Evolutionary conservation across 2,329 filamentous ascomycete genomes (phyloP), one percentile per base, ranked within the genome.

Genomic region (Salinomyces thailandicus): DNA sequence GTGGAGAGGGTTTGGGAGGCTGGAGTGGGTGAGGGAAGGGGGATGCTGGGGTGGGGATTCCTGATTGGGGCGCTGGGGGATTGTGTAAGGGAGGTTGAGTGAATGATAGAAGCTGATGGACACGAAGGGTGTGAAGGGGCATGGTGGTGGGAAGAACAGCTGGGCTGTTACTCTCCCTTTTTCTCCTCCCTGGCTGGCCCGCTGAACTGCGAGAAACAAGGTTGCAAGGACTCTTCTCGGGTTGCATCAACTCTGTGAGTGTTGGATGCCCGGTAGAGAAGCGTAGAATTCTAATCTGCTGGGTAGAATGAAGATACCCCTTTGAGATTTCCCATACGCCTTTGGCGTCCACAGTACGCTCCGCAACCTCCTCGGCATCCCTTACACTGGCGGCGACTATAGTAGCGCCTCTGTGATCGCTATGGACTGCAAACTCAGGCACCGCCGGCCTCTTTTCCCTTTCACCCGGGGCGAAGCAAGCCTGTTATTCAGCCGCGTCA

Each of bases 401-500:
- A 9, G n/a, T n/a, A 63, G 69, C 1, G 69, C 64, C 39, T 61
- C 67, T 14, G 69, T 79, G 22, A 70, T 57, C 2, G 57, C 77
- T 0, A 63, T 64, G 16, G 63, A 72, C 27, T 57, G 9, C 31
- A 20, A n/a, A 3, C 31, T 35, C 6, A n/a, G n/a, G 20, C 16
- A 19, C 35, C 7, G 24, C 35, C 12, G 39, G 36, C 4, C 15
- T 13, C 12, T 30, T 30, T 14, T 16, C 11, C 7, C 27, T 30
- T 8, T 12, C 14, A 8, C 27, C 27, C n/a, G n/a, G 27, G 27
- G 15, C 27, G 27, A 30, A 30, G 27, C 27, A 9, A n/a, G 11
- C 27, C 11, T 32, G n/a, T 38, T 24, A 15, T 24, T 34, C 11
- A 19, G 26, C 5, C 11, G 24, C 17, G 34, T 30, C 14, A 22